Conservation (phyloP, 495 filamentous ascomycete genomes). For the Penicillium cataractarum region DNA sequence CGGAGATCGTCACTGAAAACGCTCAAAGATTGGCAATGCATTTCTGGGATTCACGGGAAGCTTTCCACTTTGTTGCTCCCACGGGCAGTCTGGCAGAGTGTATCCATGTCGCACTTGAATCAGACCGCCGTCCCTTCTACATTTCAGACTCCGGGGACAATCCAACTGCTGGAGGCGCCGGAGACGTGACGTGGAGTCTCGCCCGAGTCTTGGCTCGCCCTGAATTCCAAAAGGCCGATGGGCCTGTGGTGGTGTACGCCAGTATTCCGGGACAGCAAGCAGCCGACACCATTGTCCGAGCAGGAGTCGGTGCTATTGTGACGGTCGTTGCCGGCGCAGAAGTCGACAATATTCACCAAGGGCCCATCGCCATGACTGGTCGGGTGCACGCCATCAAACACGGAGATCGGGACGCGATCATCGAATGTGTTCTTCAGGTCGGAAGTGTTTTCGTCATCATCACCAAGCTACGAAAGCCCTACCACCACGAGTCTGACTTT, state of each 20-base stretch:
- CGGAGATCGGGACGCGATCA: constrained; percentile 51
- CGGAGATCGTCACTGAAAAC: constrained; percentile 34
- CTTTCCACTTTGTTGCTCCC: constrained; percentile 59
- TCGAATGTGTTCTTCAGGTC: constrained; percentile 56
- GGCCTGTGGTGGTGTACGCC: constrained; percentile 57
- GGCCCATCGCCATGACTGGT: constrained; percentile 58
- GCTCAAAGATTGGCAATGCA: constrained; percentile 50
- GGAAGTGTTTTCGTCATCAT: constrained; percentile 59
- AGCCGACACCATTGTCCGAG: constrained; percentile 45
- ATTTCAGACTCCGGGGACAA: constrained; percentile 64
- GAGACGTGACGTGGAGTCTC: constrained; percentile 59
- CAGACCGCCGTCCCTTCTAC: constrained; percentile 54
- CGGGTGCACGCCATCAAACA: constrained; percentile 56
- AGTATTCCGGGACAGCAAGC: constrained; percentile 57
- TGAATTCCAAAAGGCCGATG: constrained; percentile 45
- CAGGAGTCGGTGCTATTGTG: constrained; percentile 53
- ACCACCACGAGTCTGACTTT: constrained; percentile 60
- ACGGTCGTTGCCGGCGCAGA: constrained; percentile 60
- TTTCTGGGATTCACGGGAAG: constrained; percentile 53
- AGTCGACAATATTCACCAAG: constrained; percentile 55
- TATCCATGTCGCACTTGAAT: constrained; percentile 49
- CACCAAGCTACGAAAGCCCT: constrained; percentile 60
- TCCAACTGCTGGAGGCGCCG: constrained; percentile 59
- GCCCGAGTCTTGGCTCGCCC: constrained; percentile 49
- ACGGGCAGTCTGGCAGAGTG: constrained; percentile 55